phyloP scores from a whole-genome alignment of 805 yeast genomes.

The Sugiyamaella qingdaonensis region DNA sequence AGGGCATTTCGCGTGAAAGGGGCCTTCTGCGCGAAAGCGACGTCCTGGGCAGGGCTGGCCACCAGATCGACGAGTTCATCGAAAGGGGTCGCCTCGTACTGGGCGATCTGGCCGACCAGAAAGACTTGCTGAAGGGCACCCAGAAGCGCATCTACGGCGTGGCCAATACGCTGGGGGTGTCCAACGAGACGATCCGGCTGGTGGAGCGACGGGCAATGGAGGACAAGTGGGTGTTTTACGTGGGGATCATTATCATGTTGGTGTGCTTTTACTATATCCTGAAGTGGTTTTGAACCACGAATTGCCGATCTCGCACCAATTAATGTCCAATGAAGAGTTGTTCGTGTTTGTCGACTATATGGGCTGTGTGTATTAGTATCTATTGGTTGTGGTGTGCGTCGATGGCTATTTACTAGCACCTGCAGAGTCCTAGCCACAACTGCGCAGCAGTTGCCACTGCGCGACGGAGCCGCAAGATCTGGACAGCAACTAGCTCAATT shows the following conservation, averaged over 20 bases:
- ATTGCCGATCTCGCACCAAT: too few species aligned
- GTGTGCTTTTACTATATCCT: constrained; percentile 63
- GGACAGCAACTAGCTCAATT: too few species aligned
- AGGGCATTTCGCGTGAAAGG: constrained; percentile 40
- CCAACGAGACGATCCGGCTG: constrained; percentile 73
- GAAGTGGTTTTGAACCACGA: constrained; percentile 43
- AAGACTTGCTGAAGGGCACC: constrained; percentile 60
- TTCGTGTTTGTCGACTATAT: too few species aligned
- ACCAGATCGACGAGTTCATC: constrained; percentile 81
- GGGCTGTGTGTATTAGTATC: too few species aligned
- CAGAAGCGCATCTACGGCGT: constrained; percentile 62
- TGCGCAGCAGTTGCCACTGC: too few species aligned
- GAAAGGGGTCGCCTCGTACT: constrained; percentile 86
- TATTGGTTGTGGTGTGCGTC: too few species aligned
- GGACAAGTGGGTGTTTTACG: constrained; percentile 84
- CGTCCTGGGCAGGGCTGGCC: constrained; percentile 57
- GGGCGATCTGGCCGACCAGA: constrained; percentile 82
- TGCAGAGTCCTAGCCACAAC: too few species aligned
- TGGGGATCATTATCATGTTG: constrained; percentile 59
- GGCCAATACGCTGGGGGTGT: constrained; percentile 78
- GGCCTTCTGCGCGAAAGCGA: constrained; percentile 69
- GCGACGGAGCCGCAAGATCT: too few species aligned
- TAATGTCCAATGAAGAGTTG: too few species aligned
- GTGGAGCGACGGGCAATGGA: constrained; percentile 79
- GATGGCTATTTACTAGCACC: too few species aligned